phyloP scores from a whole-genome alignment of 345 rosid species.

The Aquilaria sinensis region DNA sequence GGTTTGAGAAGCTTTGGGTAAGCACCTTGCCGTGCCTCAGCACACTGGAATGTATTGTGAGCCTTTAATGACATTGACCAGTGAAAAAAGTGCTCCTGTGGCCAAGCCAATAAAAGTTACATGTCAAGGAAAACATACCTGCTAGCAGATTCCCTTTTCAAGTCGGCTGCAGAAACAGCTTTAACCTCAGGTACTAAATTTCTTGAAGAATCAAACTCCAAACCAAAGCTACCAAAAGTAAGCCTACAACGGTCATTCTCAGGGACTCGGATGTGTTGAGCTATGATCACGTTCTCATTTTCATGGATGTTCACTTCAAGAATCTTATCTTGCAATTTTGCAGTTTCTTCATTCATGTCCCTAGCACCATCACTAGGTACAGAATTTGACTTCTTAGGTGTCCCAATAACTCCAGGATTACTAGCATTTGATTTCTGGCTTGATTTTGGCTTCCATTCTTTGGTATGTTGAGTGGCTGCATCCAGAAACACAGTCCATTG shows the following conservation, averaged over 20 bases:
- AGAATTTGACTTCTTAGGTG: conserved; percentile 44
- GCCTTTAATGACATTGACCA: too few species aligned
- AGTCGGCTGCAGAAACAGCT: conserved; percentile 34
- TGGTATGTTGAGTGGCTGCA: conserved; percentile 62
- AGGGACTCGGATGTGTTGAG: conserved; percentile 76
- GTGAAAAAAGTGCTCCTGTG: neutral
- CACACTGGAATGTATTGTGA: too few species aligned
- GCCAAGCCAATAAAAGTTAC: conserved; percentile 4
- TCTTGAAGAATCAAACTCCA: conserved; percentile 43
- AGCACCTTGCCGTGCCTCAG: too few species aligned
- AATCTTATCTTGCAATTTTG: conserved; percentile 49
- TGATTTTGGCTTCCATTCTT: conserved; percentile 88
- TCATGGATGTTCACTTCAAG: conserved; percentile 35
- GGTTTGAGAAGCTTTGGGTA: too few species aligned
- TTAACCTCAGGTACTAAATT: conserved; percentile 30
- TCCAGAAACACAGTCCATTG: conserved; percentile 1
- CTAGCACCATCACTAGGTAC: conserved; percentile 38
- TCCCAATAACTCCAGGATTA: conserved; percentile 61
- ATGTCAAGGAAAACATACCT: conserved; percentile 36
- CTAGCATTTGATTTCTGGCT: conserved; percentile 43
- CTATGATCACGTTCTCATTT: conserved; percentile 75
- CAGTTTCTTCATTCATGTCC: conserved; percentile 36
- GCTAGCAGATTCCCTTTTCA: conserved; percentile 38
- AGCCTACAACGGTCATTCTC: conserved; percentile 69
- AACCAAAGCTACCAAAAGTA: conserved; percentile 83